Evolutionary conservation across 2,329 filamentous ascomycete species (phyloP).

Genomic region (Trichoderma arundinaceum): DNA sequence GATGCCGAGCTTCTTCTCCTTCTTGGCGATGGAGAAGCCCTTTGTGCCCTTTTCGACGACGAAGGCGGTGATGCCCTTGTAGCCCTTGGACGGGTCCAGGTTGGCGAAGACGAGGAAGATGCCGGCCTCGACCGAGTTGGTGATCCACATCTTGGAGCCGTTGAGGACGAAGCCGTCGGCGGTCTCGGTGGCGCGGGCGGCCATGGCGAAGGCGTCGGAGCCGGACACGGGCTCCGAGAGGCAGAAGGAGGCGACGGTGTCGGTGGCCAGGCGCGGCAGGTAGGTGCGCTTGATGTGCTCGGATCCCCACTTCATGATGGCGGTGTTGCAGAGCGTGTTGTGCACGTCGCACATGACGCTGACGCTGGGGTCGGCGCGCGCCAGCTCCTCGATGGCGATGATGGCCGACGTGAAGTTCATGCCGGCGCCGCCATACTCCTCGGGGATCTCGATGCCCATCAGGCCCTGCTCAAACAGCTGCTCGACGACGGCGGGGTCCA

Average conservation of each 20-base stretch:
- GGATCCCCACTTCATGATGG: constrained; percentile 83
- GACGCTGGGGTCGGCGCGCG: constrained; percentile 90
- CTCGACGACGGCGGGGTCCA: constrained; percentile 88
- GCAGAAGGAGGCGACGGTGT: constrained; percentile 91
- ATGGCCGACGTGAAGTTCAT: constrained; percentile 99
- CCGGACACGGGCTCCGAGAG: constrained; percentile 91
- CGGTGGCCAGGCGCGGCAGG: constrained; percentile 86
- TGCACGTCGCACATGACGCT: constrained; percentile 96
- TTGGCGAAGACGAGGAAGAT: constrained; percentile 99
- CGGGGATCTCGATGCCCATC: constrained; percentile 97
- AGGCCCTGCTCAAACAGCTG: constrained; percentile 96
- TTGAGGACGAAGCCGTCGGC: constrained; percentile 83
- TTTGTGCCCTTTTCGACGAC: constrained; percentile 87
- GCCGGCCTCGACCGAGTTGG: constrained; percentile 89
- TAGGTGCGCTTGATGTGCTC: constrained; percentile 80
- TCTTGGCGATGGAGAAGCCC: constrained; percentile 96
- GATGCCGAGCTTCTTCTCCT: constrained; percentile 99
- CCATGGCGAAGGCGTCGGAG: constrained; percentile 93
- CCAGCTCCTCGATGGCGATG: constrained; percentile 95
- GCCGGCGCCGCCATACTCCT: constrained; percentile 93
- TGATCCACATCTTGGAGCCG: constrained; percentile 99
- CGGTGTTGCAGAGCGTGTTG: constrained; percentile 97
- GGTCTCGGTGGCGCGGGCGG: constrained; percentile 87
- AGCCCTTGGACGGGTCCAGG: constrained; percentile 86
- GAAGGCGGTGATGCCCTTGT: constrained; percentile 97